A percentile compares a stretch with the other conserved stretches of the same genome.
phyloP scores from a whole-genome alignment of 1,284 basidiomycete species.

The Malassezia psittaci region DNA sequence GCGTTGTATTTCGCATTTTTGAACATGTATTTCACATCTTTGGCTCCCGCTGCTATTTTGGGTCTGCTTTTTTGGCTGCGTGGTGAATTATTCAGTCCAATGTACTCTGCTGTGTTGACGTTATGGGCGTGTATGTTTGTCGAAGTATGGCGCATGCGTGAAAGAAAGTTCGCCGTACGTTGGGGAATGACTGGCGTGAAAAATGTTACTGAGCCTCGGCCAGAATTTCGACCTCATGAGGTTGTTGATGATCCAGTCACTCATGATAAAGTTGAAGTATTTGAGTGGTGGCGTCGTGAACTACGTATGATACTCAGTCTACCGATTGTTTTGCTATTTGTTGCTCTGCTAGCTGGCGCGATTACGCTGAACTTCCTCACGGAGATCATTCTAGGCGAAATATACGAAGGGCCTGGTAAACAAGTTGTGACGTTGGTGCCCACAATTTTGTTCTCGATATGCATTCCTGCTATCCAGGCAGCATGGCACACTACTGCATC shows the following conservation, averaged over 20 bases:
- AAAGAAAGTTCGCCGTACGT: slow-evolving; percentile 38
- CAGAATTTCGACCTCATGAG: slow-evolving; percentile 30
- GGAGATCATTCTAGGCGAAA: slow-evolving; percentile 45
- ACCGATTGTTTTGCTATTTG: slow-evolving; percentile 69
- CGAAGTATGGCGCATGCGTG: slow-evolving; percentile 43
- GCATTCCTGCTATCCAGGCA: slow-evolving; percentile 73
- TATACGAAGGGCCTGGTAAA: slow-evolving; percentile 69
- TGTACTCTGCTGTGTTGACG: slow-evolving; percentile 36
- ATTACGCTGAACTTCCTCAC: slow-evolving; percentile 48
- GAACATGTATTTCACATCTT: slow-evolving; percentile 37
- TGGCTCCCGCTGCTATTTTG: slow-evolving; percentile 28
- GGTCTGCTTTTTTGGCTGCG: slow-evolving; percentile 32
- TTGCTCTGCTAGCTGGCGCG: slow-evolving; percentile 57
- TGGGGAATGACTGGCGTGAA: slow-evolving; percentile 40
- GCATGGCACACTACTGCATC: slow-evolving; percentile 64
- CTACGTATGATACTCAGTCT: slow-evolving; percentile 60
- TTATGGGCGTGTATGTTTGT: slow-evolving; percentile 36
- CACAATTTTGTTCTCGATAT: slow-evolving; percentile 68
- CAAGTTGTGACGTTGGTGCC: slow-evolving; percentile 64
- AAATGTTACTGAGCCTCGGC: slow-evolving; percentile 23
- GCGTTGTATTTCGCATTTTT: slow-evolving; percentile 47
- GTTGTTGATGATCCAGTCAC: slow-evolving; percentile 30
- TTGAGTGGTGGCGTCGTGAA: slow-evolving; percentile 51
- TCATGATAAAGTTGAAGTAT: slow-evolving; percentile 40
- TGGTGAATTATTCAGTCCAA: slow-evolving; percentile 24